Percentiles rank a stretch among this genome's conserved stretches.
Evolutionary conservation across 2,329 filamentous ascomycete genomes (phyloP).

Genomic region (Diaporthe caulivora): DNA sequence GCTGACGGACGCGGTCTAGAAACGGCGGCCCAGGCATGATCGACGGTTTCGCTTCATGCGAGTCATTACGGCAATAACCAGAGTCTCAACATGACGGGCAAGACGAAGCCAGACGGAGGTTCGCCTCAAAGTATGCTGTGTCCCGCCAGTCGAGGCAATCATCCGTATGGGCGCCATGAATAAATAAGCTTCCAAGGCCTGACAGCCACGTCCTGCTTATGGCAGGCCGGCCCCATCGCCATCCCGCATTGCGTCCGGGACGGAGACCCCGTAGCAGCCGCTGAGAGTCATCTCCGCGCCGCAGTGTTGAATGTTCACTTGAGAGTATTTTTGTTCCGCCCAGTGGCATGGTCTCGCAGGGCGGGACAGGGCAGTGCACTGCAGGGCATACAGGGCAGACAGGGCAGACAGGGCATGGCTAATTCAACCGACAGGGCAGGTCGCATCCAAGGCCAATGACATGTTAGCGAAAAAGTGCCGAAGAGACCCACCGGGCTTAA

Average conservation of each 20-base stretch:
- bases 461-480: slow-evolving; percentile 29
- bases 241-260: background rate
- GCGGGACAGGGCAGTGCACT: background rate
- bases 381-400: background rate
- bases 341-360: background rate
- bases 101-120: background rate
- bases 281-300: slow-evolving; percentile 4
- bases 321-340: slow-evolving; percentile 10
- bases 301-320: background rate
- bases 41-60: slow-evolving; percentile 12
- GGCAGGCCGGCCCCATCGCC: background rate
- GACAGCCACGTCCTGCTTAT: background rate
- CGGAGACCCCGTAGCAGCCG: slow-evolving; percentile 4
- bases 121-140: background rate
- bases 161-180: slow-evolving; percentile 12
- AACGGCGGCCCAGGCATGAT: slow-evolving; percentile 2
- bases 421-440: slow-evolving; percentile 1
- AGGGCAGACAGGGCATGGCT: slow-evolving; percentile 4
- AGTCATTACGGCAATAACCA: background rate
- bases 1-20: background rate
- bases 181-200: slow-evolving; percentile 9
- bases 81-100: background rate
- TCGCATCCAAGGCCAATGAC: slow-evolving; percentile 21
- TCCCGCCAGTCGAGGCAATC: background rate
- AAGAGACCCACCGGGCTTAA: slow-evolving; percentile 19